These are phyloP conservation scores for Plectosphaerella sp. DNA, from an alignment of 2,329 filamentous ascomycete genomes.

Conservation along the genomic window DNA sequence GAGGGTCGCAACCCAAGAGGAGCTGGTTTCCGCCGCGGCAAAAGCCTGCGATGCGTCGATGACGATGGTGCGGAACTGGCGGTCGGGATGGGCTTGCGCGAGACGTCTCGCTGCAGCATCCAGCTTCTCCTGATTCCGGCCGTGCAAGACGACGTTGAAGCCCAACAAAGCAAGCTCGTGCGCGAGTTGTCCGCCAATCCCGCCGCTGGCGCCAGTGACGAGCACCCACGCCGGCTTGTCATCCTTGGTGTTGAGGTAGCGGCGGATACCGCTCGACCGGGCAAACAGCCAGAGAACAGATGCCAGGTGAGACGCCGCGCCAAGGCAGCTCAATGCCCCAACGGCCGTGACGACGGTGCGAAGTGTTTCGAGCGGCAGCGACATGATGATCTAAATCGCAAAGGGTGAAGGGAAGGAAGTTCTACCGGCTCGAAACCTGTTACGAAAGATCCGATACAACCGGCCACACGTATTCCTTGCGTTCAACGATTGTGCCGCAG, in stretches of 20 bases:
- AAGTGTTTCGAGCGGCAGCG: no score
- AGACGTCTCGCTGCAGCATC: conserved; percentile 33
- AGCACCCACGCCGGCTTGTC: conserved; percentile 34
- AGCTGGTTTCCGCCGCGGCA: neutral
- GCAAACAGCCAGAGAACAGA: neutral
- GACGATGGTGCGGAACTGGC: conserved; percentile 33
- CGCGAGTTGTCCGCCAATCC: conserved; percentile 48
- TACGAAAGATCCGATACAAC: no score
- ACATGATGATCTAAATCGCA: no score
- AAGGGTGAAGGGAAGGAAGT: no score
- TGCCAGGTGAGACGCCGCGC: neutral
- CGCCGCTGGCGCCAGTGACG: conserved; percentile 50
- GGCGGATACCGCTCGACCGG: conserved; percentile 6
- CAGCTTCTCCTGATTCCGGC: conserved; percentile 47
- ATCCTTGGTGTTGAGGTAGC: conserved; percentile 15
- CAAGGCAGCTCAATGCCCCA: neutral
- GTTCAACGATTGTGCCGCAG: no score
- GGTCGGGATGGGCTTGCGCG: conserved; percentile 28
- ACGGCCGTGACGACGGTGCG: neutral
- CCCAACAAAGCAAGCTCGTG: conserved; percentile 44
- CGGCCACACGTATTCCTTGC: no score
- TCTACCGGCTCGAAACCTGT: no score
- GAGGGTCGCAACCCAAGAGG: conserved; percentile 6
- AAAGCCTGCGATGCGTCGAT: conserved; percentile 31
- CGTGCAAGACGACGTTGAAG: conserved; percentile 55